Evolutionary conservation across 495 filamentous ascomycete species (phyloP), one percentile per base, ranked within the genome.

Genomic region (Penicillium pulvis): DNA sequence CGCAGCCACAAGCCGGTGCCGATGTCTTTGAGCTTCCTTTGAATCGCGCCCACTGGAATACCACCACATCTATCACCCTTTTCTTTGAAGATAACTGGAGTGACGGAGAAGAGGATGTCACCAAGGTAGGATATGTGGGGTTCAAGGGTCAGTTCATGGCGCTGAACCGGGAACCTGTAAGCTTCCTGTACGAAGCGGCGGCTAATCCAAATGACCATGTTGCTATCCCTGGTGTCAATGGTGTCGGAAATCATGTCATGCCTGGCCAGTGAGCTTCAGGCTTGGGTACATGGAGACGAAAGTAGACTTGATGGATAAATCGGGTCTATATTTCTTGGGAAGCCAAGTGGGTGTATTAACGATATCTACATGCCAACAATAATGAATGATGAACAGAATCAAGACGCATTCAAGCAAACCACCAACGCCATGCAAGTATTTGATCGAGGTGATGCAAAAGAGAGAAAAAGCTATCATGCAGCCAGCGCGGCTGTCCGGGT

Each of bases 111-210:
- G 89, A 91, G 56, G 90, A 95, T 55, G 83, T 89, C 52, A 93
- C 90, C 20, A 80, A 86, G 36, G 71, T 98, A 2, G 85, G 79
- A 46, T 98, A 96, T 72, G 59, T 98, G 54, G 94, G 91, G 0
- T 97, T 98, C 77, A 92, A 90, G 72, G 94, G 94, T 31, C 89
- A 96, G 66, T 97, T 90, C 76, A 90, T 92, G 85, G 84, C 86
- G 65, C 70, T 96, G 64, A 92, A 87, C 19, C 82, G 89, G 45
- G 92, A 95, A 68, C 91, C 94, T 14, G 75, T 89, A 5, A 90
- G 88, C 57, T 89, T 97, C 61, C 61, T 96, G 48, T 98, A 98
- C 71, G 94, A 98, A 81, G 89, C 91, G 19, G 93, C 94, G 16
- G 87, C 94, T 31, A 97, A 97, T 64, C 93, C 93, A 16, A 81